Percentiles rank a stretch among this genome's conserved stretches.
Evolutionary conservation across 495 filamentous ascomycete species (phyloP).

Genomic region (Annulohypoxylon maeteangense): DNA sequence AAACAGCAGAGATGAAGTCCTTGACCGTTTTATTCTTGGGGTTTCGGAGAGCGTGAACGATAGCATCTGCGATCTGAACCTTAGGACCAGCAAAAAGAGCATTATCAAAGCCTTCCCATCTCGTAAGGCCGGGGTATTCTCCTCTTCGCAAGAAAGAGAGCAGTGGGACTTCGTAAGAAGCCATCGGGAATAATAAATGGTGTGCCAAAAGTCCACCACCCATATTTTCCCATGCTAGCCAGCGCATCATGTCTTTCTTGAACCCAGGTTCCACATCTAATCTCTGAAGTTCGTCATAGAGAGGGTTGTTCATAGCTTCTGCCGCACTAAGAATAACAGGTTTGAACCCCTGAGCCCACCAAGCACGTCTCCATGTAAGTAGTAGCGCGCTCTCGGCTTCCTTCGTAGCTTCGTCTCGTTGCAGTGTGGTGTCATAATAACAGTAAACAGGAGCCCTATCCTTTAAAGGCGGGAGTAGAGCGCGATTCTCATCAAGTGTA

Average conservation of each 20-base stretch:
- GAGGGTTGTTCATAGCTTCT: slow-evolving; percentile 86
- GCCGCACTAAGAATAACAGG: slow-evolving; percentile 82
- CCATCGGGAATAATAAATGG: slow-evolving; percentile 88
- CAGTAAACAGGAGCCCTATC: slow-evolving; percentile 87
- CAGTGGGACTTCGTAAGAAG: slow-evolving; percentile 74
- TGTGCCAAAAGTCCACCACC: slow-evolving; percentile 84
- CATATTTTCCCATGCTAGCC: slow-evolving; percentile 95
- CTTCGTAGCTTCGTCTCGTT: slow-evolving; percentile 68
- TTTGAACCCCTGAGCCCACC: slow-evolving; percentile 92
- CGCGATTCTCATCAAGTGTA: slow-evolving; percentile 84
- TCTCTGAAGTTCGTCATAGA: slow-evolving; percentile 75
- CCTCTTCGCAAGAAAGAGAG: slow-evolving; percentile 78
- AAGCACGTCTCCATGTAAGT: slow-evolving; percentile 88
- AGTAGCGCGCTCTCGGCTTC: slow-evolving; percentile 82
- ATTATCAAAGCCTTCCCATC: slow-evolving; percentile 77
- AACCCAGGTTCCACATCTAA: slow-evolving; percentile 62
- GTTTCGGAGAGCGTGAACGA: slow-evolving; percentile 70
- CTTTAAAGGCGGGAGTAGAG: slow-evolving; percentile 83
- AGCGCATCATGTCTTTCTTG: slow-evolving; percentile 79
- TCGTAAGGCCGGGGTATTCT: slow-evolving; percentile 74
- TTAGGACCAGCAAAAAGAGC: slow-evolving; percentile 81
- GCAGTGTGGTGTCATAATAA: slow-evolving; percentile 79
- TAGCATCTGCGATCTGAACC: slow-evolving; percentile 68
- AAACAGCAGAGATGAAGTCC: slow-evolving; percentile 67
- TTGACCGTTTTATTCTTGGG: slow-evolving; percentile 64